A percentile compares a stretch with the other conserved stretches of the same genome.
These are phyloP conservation scores for Conticribra guillardii DNA, from an alignment of 108 stramenopile species.

Conservation along the genomic window DNA sequence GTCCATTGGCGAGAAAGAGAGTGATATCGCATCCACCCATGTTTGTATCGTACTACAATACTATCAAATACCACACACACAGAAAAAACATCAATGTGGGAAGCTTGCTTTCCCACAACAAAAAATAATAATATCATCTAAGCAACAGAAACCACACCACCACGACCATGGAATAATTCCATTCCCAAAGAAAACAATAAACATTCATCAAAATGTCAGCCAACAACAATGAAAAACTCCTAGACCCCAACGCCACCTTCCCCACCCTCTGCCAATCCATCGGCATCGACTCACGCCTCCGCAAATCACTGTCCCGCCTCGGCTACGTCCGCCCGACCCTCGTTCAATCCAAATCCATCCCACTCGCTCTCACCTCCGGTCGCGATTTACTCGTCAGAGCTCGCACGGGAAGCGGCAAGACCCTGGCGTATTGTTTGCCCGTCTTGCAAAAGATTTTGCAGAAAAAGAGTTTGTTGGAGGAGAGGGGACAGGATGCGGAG, in stretches of 20 bases:
- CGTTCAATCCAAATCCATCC: constrained; percentile 86
- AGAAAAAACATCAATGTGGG: no score
- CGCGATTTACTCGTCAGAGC: constrained; percentile 94
- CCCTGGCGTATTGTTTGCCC: constrained; percentile 93
- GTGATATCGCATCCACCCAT: no score
- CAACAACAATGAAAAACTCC: constrained; percentile 15
- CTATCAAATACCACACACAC: no score
- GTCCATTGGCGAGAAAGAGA: no score
- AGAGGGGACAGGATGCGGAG: constrained; percentile 16
- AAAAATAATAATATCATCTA: no score
- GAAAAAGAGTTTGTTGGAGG: constrained; percentile 48
- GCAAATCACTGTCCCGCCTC: constrained; percentile 80
- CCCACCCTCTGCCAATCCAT: constrained; percentile 68
- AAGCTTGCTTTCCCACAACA: no score
- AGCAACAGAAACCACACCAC: no score
- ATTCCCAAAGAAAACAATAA: no score
- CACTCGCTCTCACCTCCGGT: constrained; percentile 81
- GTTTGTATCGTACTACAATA: no score
- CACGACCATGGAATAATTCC: no score
- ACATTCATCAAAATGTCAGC: no score
- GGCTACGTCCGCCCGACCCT: constrained; percentile 81
- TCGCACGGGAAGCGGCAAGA: constrained; percentile 97
- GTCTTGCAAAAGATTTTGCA: constrained; percentile 91
- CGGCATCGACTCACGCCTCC: constrained; percentile 80
- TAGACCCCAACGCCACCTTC: constrained; percentile 78